Evolutionary conservation across 2,329 filamentous ascomycete genomes (phyloP).

Genomic region (Pseudofabraea citricarpa): DNA sequence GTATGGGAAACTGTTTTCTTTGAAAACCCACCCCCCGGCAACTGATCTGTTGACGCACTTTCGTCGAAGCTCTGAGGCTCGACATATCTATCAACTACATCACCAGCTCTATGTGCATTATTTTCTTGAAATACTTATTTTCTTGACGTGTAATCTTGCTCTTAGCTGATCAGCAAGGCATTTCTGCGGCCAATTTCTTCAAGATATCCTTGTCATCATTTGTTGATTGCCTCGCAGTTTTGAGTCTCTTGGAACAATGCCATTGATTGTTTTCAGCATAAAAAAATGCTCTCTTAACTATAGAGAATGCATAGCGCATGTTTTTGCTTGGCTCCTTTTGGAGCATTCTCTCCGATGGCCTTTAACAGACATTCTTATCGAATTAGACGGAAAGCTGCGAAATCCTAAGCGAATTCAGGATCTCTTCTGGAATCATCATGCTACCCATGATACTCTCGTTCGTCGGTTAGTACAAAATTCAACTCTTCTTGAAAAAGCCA

Average conservation of each 20-base stretch:
- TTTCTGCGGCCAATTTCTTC: slow-evolving; percentile 32
- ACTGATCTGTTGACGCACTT: slow-evolving; percentile 31
- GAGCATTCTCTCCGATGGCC: slow-evolving; percentile 39
- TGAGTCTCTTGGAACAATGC: slow-evolving; percentile 30
- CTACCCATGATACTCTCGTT: slow-evolving; percentile 23
- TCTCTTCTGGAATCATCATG: slow-evolving; percentile 13
- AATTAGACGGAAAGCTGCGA: slow-evolving; percentile 22
- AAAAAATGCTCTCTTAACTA: slow-evolving; percentile 21
- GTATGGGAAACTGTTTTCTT: slow-evolving; percentile 36
- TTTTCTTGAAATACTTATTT: slow-evolving; percentile 31
- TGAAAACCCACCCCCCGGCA: too few relatives aligned
- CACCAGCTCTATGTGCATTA: slow-evolving; percentile 29
- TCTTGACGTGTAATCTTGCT: slow-evolving; percentile 16
- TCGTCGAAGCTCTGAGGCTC: slow-evolving; percentile 36
- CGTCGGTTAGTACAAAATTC: slow-evolving; percentile 35
- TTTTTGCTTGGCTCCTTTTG: slow-evolving; percentile 37
- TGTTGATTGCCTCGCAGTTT: slow-evolving; percentile 46
- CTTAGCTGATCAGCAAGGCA: too few relatives aligned
- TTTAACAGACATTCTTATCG: slow-evolving; percentile 11
- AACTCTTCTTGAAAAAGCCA: slow-evolving; percentile 22
- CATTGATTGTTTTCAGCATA: too few relatives aligned
- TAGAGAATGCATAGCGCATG: slow-evolving; percentile 21
- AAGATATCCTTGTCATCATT: slow-evolving; percentile 39
- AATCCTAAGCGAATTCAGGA: slow-evolving; percentile 22
- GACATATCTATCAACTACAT: slow-evolving; percentile 38